These are phyloP conservation scores for Trichoderma asperelloides DNA, from an alignment of 495 filamentous ascomycete species.

Conservation along the genomic window DNA sequence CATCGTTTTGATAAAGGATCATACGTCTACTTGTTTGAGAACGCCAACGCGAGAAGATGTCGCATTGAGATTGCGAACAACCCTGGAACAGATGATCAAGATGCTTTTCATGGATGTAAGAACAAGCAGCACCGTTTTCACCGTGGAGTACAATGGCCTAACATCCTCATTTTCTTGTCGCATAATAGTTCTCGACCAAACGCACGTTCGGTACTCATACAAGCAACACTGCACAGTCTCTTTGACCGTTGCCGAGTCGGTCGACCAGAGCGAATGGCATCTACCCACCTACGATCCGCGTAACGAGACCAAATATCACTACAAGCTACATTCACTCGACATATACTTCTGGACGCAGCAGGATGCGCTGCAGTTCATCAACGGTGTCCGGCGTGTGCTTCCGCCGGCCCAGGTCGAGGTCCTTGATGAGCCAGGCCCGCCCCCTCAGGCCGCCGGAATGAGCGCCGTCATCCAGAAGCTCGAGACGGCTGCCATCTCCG, in stretches of 20 bases:
- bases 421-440: constrained; percentile 43
- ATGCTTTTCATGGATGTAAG: constrained; percentile 80
- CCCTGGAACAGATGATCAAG: constrained; percentile 75
- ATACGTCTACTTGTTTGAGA: constrained; percentile 81
- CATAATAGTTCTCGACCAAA: constrained; percentile 50
- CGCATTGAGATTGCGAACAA: constrained; percentile 83
- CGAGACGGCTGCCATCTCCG: constrained; percentile 64
- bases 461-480: constrained; percentile 79
- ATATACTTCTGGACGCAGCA: constrained; percentile 81
- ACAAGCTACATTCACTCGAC: constrained; percentile 74
- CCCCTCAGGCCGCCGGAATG: constrained; percentile 41
- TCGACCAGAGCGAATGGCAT: constrained; percentile 59
- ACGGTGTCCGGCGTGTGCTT: constrained; percentile 51
- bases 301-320: constrained; percentile 61
- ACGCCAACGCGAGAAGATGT: constrained; percentile 54
- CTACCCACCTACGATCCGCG: constrained; percentile 61
- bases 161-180: not conserved
- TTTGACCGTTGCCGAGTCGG: constrained; percentile 56
- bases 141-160: constrained; percentile 5
- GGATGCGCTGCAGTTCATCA: constrained; percentile 66
- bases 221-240: constrained; percentile 71
- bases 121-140: not conserved
- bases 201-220: constrained; percentile 62
- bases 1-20: constrained; percentile 86
- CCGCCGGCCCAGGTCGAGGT: constrained; percentile 52